phyloP scores from a whole-genome alignment of 306 rosid genomes.

The Dalbergia cultrata region DNA sequence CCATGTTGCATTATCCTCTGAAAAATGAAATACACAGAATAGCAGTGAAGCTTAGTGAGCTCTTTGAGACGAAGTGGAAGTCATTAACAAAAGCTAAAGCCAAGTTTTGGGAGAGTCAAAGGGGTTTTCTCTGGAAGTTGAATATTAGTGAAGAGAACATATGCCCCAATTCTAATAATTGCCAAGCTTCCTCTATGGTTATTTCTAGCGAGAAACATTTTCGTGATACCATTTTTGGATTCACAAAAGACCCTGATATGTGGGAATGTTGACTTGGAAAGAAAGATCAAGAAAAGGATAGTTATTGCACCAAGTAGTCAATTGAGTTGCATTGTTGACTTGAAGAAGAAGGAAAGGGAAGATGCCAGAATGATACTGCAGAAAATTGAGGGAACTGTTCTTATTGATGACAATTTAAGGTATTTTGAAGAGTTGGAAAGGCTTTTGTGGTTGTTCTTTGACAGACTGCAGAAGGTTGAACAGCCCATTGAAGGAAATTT shows the following conservation, averaged over 20 bases:
- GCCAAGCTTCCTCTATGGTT: background rate
- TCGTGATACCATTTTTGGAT: background rate
- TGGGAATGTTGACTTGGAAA: background rate
- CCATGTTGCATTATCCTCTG: background rate
- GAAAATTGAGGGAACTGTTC: background rate
- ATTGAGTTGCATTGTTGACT: background rate
- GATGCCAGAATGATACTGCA: background rate
- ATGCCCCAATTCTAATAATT: background rate
- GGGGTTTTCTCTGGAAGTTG: background rate
- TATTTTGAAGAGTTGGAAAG: background rate
- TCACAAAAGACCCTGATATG: no score
- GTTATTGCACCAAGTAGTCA: background rate
- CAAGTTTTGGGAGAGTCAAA: background rate
- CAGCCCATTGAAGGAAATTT: no score
- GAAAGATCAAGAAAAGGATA: background rate
- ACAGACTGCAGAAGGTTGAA: background rate
- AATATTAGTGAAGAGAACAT: background rate
- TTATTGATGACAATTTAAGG: background rate
- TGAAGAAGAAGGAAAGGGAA: background rate
- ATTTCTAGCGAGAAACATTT: background rate
- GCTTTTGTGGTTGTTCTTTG: background rate
- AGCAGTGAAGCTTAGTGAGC: background rate
- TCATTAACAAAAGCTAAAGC: no score
- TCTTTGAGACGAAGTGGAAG: background rate
- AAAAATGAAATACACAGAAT: background rate